A percentile compares a stretch with the other conserved stretches of the same genome.
These are phyloP conservation scores for Salix brachista DNA, from an alignment of 345 rosid genomes.

Conservation along the genomic window DNA sequence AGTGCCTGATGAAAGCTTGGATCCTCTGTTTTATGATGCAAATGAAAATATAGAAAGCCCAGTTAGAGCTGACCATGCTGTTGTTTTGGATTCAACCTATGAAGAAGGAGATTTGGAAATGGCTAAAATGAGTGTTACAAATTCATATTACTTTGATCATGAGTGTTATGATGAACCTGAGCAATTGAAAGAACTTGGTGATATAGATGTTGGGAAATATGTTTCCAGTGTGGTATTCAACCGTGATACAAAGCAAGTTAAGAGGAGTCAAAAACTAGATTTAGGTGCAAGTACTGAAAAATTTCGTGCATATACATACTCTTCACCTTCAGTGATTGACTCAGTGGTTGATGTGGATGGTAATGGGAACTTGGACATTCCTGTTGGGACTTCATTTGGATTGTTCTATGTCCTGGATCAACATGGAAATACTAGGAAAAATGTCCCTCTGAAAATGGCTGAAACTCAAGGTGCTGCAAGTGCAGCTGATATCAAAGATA, in stretches of 20 bases:
- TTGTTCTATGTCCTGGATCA: slow-evolving; percentile 94
- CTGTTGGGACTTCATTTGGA: slow-evolving; percentile 95
- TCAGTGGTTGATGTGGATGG: slow-evolving; percentile 97
- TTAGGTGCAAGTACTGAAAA: slow-evolving; percentile 63
- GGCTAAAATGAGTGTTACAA: too few species aligned
- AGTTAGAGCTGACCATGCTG: too few species aligned
- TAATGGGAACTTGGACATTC: slow-evolving; percentile 93
- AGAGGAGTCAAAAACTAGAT: slow-evolving; percentile 81
- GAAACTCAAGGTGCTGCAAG: too few species aligned
- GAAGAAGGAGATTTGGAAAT: too few species aligned
- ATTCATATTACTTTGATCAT: too few species aligned
- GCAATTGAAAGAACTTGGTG: slow-evolving; percentile 81
- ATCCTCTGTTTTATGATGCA: too few species aligned
- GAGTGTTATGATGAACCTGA: slow-evolving; percentile 85
- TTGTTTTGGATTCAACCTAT: too few species aligned
- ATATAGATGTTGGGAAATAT: slow-evolving; percentile 78
- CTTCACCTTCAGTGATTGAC: slow-evolving; percentile 91
- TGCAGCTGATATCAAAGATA: too few species aligned
- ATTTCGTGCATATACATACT: slow-evolving; percentile 79
- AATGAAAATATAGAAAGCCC: too few species aligned
- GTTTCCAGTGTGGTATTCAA: slow-evolving; percentile 83
- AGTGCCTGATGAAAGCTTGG: too few species aligned
- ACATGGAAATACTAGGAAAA: slow-evolving; percentile 36
- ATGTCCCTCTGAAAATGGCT: too few species aligned
- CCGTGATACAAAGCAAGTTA: slow-evolving; percentile 97